These are phyloP conservation scores for Erucastrum elatum DNA, from an alignment of 345 rosid species.

Conservation along the genomic window DNA sequence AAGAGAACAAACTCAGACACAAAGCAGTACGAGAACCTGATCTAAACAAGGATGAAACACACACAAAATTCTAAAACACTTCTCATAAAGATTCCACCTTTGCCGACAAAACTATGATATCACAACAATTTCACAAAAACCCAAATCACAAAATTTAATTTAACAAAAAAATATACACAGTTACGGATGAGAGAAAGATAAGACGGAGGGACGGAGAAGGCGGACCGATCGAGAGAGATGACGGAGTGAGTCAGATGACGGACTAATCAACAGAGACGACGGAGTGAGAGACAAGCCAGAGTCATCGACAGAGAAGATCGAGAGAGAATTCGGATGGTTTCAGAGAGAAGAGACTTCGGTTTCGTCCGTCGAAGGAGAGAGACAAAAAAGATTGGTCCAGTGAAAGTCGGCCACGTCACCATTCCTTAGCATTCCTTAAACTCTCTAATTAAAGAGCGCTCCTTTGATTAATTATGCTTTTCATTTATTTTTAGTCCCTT, in stretches of 20 bases:
- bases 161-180: too few species aligned
- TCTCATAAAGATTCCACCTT: too few species aligned
- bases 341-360: not conserved
- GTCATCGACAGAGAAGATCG: not conserved
- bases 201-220: not conserved
- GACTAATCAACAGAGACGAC: not conserved
- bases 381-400: not conserved
- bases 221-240: too few species aligned
- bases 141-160: not conserved
- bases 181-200: not conserved
- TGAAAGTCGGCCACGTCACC: not conserved
- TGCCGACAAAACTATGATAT: too few species aligned
- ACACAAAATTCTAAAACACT: too few species aligned
- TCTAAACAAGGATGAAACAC: too few species aligned
- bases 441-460: not conserved
- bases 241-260: not conserved
- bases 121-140: not conserved
- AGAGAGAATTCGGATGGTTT: not conserved
- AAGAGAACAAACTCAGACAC: not conserved
- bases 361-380: not conserved
- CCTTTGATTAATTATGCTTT: not conserved
- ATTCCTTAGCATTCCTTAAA: not conserved
- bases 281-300: too few species aligned
- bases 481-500: not conserved
- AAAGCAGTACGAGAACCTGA: too few species aligned